Evolutionary conservation across 2,329 filamentous ascomycete genomes (phyloP).

Genomic region (Phaeosphaeria sp.): DNA sequence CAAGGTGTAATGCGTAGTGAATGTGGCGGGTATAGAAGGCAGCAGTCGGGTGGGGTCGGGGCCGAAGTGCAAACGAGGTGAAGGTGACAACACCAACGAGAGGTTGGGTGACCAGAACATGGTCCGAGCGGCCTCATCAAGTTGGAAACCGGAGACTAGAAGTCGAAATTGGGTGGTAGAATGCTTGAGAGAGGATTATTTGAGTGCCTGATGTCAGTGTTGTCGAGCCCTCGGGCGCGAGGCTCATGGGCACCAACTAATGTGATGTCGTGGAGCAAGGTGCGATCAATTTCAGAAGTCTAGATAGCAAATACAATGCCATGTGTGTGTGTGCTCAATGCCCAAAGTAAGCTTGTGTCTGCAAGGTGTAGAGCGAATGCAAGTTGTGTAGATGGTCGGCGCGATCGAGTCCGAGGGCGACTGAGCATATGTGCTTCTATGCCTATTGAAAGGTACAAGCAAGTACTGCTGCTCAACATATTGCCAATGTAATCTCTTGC

Average conservation of each 20-base stretch:
- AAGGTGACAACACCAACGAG: background rate
- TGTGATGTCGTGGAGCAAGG: background rate
- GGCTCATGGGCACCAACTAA: background rate
- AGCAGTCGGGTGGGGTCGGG: conserved; percentile 4
- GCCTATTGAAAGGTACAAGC: too few species aligned
- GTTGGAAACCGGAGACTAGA: background rate
- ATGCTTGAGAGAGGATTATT: background rate
- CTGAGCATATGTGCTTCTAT: background rate
- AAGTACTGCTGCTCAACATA: too few species aligned
- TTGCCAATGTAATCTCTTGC: too few species aligned
- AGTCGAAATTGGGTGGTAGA: background rate
- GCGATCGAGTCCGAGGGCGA: background rate
- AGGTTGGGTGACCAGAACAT: conserved; percentile 6
- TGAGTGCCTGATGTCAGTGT: background rate
- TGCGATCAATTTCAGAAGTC: background rate
- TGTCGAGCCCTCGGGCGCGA: background rate
- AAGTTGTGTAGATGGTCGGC: background rate
- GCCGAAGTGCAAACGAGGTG: conserved; percentile 5
- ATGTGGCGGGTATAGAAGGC: conserved; percentile 8
- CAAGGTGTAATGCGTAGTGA: conserved; percentile 7
- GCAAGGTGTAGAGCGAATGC: background rate
- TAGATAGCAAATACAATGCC: background rate
- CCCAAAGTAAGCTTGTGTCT: background rate
- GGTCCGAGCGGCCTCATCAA: conserved; percentile 13
- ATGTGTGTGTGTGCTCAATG: background rate